Conservation (phyloP, 257 asterid genomes). For the Cynanchum wilfordii region DNA sequence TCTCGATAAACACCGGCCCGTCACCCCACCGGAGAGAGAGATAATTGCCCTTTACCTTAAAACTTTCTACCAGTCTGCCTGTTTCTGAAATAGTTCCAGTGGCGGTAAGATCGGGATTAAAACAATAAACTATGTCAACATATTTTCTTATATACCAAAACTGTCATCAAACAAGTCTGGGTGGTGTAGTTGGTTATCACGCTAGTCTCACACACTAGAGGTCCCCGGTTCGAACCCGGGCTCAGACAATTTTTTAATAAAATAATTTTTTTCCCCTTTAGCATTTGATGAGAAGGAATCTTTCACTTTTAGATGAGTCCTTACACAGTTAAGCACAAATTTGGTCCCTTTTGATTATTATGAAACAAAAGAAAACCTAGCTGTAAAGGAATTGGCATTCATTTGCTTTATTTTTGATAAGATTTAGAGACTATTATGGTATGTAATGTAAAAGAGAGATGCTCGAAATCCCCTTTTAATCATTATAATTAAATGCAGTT, state of each 20-base stretch:
- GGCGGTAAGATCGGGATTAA: no score
- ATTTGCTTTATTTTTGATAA: background rate
- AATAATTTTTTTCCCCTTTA: no score
- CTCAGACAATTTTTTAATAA: slow-evolving; percentile 44
- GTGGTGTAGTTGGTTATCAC: slow-evolving; percentile 99
- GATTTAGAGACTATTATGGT: background rate
- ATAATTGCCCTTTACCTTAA: background rate
- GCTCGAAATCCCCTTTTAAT: no score
- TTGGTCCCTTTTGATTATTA: background rate
- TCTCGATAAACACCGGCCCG: background rate
- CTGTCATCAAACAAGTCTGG: no score
- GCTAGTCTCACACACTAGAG: slow-evolving; percentile 99
- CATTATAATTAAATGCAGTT: background rate
- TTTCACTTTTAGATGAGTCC: background rate
- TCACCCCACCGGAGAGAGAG: background rate
- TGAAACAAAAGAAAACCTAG: background rate
- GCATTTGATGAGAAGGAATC: background rate
- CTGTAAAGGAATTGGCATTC: slow-evolving; percentile 4
- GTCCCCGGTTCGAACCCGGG: slow-evolving; percentile 99
- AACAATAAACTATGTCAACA: no score
- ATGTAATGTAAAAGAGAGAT: no score
- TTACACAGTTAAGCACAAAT: background rate
- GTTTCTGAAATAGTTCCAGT: no score
- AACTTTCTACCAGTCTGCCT: no score
- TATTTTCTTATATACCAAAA: no score